phyloP scores from a whole-genome alignment of 768 basidiomycete genomes.

The Tubosaeta brunneosetosa region DNA sequence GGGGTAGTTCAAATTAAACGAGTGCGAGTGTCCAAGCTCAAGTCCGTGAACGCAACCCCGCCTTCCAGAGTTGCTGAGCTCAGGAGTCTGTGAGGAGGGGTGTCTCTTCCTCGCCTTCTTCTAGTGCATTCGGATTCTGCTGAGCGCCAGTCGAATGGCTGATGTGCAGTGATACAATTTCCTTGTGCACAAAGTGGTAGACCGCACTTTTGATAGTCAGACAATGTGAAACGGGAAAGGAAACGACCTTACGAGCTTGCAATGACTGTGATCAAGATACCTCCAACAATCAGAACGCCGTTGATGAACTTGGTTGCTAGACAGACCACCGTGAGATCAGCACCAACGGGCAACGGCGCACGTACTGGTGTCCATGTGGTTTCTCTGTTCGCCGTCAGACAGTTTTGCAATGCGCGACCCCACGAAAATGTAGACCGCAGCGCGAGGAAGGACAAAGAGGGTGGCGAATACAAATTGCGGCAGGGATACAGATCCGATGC shows the following conservation, averaged over 20 bases:
- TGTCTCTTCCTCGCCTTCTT: slow-evolving; percentile 58
- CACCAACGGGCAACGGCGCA: not conserved
- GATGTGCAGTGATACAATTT: slow-evolving; percentile 52
- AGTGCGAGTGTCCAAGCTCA: not conserved
- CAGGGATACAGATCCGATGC: slow-evolving; percentile 67
- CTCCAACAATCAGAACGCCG: slow-evolving; percentile 50
- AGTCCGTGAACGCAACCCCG: not conserved
- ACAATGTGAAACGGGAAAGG: slow-evolving; percentile 5
- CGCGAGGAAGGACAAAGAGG: slow-evolving; percentile 63
- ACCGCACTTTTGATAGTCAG: slow-evolving; percentile 47
- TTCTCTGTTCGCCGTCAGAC: slow-evolving; percentile 71
- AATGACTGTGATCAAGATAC: slow-evolving; percentile 52
- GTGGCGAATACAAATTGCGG: slow-evolving; percentile 78
- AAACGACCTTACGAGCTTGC: slow-evolving; percentile 58
- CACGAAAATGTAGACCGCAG: slow-evolving; percentile 70
- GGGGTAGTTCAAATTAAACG: not conserved
- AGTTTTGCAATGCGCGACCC: slow-evolving; percentile 70
- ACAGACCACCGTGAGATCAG: slow-evolving; percentile 10
- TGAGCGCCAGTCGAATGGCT: slow-evolving; percentile 47
- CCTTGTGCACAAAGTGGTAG: slow-evolving; percentile 57
- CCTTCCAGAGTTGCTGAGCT: not conserved
- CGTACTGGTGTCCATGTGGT: slow-evolving; percentile 71
- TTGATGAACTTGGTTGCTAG: slow-evolving; percentile 66
- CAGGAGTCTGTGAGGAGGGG: slow-evolving; percentile 37
- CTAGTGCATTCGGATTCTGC: slow-evolving; percentile 54